These are phyloP conservation scores for Ophiostoma novo-ulmi DNA, from an alignment of 2,329 filamentous ascomycete species.

Conservation along the genomic window DNA sequence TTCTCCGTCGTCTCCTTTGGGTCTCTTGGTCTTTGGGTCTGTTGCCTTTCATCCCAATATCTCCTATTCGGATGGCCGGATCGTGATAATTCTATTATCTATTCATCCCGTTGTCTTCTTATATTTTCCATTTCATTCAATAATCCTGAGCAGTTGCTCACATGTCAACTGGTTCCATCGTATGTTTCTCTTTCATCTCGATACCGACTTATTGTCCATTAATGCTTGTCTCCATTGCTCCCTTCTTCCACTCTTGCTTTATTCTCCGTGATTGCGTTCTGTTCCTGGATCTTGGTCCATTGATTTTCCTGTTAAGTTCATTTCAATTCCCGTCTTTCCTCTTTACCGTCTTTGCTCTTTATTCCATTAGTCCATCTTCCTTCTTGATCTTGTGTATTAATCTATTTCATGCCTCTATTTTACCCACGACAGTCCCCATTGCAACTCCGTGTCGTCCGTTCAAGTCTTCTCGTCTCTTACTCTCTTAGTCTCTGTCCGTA, in stretches of 20 bases:
- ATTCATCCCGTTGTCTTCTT: neutral
- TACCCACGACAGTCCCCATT: neutral
- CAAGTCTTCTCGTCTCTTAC: neutral
- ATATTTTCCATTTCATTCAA: conserved; percentile 3
- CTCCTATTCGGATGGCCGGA: neutral
- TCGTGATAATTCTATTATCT: neutral
- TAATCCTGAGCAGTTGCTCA: neutral
- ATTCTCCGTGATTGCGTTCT: neutral
- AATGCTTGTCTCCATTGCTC: neutral
- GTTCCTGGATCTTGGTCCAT: conserved; percentile 2
- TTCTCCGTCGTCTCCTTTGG: neutral
- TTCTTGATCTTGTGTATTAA: neutral
- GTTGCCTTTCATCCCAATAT: neutral
- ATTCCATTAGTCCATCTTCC: neutral
- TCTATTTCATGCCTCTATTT: neutral
- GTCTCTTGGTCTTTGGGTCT: neutral
- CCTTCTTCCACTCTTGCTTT: neutral
- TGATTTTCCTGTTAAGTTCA: neutral
- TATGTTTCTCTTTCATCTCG: neutral
- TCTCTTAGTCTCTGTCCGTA: neutral
- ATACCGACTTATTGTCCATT: neutral
- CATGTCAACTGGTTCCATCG: neutral
- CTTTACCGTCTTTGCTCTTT: neutral
- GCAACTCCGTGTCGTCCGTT: neutral
- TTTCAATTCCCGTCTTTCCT: neutral